Percentiles rank a stretch among this genome's conserved stretches.
Conservation (phyloP, 495 filamentous ascomycete genomes). For the Delitschia confertaspora region DNA sequence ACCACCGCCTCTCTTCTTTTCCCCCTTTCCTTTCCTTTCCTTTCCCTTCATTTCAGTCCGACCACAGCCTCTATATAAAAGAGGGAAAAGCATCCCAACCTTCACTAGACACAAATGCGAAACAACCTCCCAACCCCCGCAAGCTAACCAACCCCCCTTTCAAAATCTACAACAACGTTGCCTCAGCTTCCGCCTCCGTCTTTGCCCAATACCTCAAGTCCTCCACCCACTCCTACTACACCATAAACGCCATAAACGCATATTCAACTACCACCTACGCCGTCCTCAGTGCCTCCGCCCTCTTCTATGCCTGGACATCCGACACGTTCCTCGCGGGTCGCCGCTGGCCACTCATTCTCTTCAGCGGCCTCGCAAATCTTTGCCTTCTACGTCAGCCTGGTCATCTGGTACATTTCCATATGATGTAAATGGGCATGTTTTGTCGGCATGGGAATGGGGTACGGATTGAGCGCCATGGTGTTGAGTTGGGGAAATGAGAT, state of each 20-base stretch:
- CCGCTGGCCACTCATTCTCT: constrained; percentile 48
- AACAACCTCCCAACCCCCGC: no score
- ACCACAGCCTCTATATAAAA: background rate
- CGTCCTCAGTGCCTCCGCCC: constrained; percentile 41
- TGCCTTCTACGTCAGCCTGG: constrained; percentile 30
- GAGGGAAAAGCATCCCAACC: background rate
- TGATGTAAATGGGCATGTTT: constrained; percentile 42
- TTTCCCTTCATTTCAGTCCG: no score
- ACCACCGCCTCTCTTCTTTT: no score
- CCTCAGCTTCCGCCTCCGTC: constrained; percentile 23
- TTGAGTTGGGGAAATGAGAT: constrained; percentile 26
- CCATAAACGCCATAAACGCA: constrained; percentile 28
- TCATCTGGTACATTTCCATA: constrained; percentile 41
- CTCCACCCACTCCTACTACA: constrained; percentile 18
- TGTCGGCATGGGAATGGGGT: constrained; percentile 36
- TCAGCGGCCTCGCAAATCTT: constrained; percentile 39
- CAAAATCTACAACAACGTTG: constrained; percentile 25
- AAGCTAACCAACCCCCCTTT: no score
- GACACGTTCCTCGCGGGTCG: constrained; percentile 47
- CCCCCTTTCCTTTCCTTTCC: no score
- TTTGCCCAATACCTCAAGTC: constrained; percentile 26
- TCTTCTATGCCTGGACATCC: constrained; percentile 40
- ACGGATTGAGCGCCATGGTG: constrained; percentile 44
- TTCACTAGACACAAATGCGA: background rate
- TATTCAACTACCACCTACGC: constrained; percentile 41